Evolutionary conservation across 257 asterid genomes (phyloP), one percentile per base, ranked within the genome.

Genomic region (Plectranthus barbatus): DNA sequence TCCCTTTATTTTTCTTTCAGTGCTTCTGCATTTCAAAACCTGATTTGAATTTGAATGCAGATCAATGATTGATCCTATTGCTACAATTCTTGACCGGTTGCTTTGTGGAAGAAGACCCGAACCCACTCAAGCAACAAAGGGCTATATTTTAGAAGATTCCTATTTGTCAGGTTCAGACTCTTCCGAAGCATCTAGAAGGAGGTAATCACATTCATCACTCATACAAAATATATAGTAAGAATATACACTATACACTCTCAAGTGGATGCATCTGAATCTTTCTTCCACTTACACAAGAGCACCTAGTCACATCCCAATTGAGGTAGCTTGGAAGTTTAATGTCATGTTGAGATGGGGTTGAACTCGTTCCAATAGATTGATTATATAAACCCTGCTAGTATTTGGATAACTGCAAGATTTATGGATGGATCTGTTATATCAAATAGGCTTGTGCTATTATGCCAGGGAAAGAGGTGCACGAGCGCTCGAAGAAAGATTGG

Each of bases 401-500:
- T 29, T 18, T 53, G 12, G 21, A 5, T 33, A 44, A 10, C 37
- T 45, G 11, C 40, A 60, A 31, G 68, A 12, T 31, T 51, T 34
- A 10, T 69, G 41, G 44, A n/a, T 31, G 6, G 23, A 36, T 47
- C 47, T 62, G 18, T 42, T 6, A 56, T 66, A 57, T 17, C 31
- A 26, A 60, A 70, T 47, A 68, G 61, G 69, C 14, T 12, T 1
- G 56, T 50, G 36, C 21, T 19, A 1, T 26, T 26, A 26, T 23
- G 17, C 68, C 8, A 90, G 97, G 84, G 96, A 90, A 76, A 76
- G 91, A 77, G 97, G 96, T 57, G 92, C 92, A 26, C 84, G 95
- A 29, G 97, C 96, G 20, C 87, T 87, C 4, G 95, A 91, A 79
- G 96, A 90, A 81, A 83, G 95, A 75, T 68, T 84, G 80, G 90